Conservation (phyloP, 2,329 filamentous ascomycete genomes). For the Chrysosporium queenslandicum region DNA sequence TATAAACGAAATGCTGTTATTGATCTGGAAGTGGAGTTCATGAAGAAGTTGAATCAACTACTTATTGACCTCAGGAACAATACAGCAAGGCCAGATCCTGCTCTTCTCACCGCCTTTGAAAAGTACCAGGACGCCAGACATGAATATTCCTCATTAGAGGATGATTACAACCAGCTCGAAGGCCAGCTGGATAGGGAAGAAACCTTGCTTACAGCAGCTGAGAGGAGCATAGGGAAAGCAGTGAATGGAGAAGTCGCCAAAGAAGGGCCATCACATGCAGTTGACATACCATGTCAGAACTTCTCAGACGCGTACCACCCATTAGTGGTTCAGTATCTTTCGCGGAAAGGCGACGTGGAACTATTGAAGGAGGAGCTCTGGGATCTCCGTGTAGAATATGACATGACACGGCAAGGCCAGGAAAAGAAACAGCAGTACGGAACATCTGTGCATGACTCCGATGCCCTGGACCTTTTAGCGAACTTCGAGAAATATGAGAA, state of each 20-base stretch:
- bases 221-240: constrained; percentile 16
- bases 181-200: constrained; percentile 24
- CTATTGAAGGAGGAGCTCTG: constrained; percentile 9
- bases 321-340: constrained; percentile 8
- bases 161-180: constrained; percentile 22
- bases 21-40: constrained; percentile 18
- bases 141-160: constrained; percentile 22
- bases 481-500: constrained; percentile 20
- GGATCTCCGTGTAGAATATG: constrained; percentile 10
- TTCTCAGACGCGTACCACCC: constrained; percentile 3
- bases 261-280: background rate
- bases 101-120: constrained; percentile 14
- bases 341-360: constrained; percentile 1
- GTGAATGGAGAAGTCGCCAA: background rate
- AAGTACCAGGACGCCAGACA: constrained; percentile 19
- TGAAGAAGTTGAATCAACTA: constrained; percentile 20
- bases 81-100: constrained; percentile 8
- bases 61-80: constrained; percentile 13
- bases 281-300: background rate
- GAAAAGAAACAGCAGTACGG: constrained; percentile 1
- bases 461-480: constrained; percentile 19
- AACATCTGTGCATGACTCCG: background rate
- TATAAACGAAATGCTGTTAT: constrained; percentile 23
- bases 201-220: constrained; percentile 18
- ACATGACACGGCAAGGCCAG: constrained; percentile 5